Evolutionary conservation across 2,329 filamentous ascomycete species (phyloP).

Genomic region (Aaosphaeria arxii): DNA sequence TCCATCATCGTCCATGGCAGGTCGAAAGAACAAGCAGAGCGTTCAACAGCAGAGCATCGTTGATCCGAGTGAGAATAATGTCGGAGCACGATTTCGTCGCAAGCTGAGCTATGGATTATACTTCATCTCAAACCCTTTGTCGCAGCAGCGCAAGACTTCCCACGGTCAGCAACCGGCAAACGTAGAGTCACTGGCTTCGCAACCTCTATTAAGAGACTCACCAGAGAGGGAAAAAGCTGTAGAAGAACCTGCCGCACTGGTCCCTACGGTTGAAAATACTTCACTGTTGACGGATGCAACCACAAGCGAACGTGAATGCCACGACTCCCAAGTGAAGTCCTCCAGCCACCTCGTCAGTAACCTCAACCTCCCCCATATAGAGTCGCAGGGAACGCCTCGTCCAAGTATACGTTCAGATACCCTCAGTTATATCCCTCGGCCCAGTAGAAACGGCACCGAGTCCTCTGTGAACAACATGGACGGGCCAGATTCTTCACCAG

Average conservation of each 20-base stretch:
- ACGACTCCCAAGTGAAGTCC: no score
- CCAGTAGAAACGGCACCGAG: conserved; percentile 10
- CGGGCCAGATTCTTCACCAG: no score
- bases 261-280: no score
- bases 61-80: conserved; percentile 7
- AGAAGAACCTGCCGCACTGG: no score
- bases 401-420: conserved; percentile 15
- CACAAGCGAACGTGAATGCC: no score
- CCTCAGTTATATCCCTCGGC: conserved; percentile 31
- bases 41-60: conserved; percentile 8
- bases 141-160: conserved; percentile 23
- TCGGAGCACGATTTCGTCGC: conserved; percentile 24
- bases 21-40: conserved; percentile 20
- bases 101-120: conserved; percentile 33
- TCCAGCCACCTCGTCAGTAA: no score
- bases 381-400: no score
- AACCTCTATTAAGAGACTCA: no score
- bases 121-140: conserved; percentile 28
- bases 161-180: conserved; percentile 1
- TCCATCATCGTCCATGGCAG: conserved; percentile 18
- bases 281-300: no score
- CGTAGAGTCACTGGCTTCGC: no score
- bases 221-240: no score
- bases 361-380: no score
- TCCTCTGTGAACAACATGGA: neutral